Conservation (phyloP, 768 basidiomycete species). For the Boletus sensibilis region DNA sequence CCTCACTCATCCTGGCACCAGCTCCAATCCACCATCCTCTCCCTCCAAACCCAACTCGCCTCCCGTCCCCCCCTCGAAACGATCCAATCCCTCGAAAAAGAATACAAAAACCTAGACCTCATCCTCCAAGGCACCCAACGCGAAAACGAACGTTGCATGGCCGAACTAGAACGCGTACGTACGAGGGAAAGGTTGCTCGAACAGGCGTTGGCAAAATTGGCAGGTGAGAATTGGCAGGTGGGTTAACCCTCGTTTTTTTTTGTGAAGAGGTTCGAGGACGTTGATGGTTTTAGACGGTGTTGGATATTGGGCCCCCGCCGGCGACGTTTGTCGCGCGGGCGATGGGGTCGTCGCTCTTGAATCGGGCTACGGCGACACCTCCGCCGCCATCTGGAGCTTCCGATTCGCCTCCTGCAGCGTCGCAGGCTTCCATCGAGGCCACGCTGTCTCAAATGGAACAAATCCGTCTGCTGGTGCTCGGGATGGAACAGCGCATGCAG, state of each 20-base stretch:
- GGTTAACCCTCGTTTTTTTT: constrained; percentile 13
- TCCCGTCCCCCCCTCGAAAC: constrained; percentile 67
- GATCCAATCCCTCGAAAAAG: constrained; percentile 65
- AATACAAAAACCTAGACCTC: constrained; percentile 73
- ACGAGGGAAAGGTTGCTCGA: constrained; percentile 78
- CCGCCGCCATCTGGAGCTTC: constrained; percentile 16
- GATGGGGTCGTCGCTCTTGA: constrained; percentile 30
- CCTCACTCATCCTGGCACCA: constrained; percentile 22
- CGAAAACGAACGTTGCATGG: constrained; percentile 85
- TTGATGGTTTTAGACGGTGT: constrained; percentile 21
- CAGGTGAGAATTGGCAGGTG: constrained; percentile 84
- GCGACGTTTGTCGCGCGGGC: constrained; percentile 31
- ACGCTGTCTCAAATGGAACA: constrained; percentile 65
- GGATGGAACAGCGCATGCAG: constrained; percentile 73
- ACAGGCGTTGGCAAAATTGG: constrained; percentile 63
- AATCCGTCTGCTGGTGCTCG: constrained; percentile 63
- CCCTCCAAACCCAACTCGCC: constrained; percentile 63
- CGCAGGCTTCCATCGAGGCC: constrained; percentile 36
- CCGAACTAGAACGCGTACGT: constrained; percentile 68
- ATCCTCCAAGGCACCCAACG: constrained; percentile 77
- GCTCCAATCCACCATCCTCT: constrained; percentile 62
- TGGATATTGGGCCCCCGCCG: constrained; percentile 38
- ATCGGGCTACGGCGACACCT: constrained; percentile 20
- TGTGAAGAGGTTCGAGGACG: too few species aligned
- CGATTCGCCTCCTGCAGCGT: constrained; percentile 11